Evolutionary conservation across 2,329 filamentous ascomycete genomes (phyloP).

Genomic region (Diplodia scrobiculata): DNA sequence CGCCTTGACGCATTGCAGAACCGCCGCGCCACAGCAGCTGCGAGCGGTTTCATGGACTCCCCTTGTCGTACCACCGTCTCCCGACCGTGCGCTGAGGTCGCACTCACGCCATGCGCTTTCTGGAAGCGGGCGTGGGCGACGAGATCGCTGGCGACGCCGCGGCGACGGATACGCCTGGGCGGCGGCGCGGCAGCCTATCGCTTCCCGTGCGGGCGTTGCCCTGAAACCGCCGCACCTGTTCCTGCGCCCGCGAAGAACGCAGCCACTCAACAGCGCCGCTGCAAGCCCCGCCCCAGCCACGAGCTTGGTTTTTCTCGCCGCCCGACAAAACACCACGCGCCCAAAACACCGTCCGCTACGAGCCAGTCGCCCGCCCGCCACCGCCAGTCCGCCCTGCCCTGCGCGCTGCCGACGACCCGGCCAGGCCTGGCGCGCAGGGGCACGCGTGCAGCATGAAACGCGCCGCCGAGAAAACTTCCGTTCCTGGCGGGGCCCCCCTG

Average conservation of each 20-base stretch:
- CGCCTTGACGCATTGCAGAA: conserved; percentile 19
- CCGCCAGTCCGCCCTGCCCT: not conserved
- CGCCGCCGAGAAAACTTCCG: conserved; percentile 6
- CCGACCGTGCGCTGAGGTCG: conserved; percentile 15
- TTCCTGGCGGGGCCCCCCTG: conserved; percentile 12
- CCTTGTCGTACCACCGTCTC: conserved; percentile 24
- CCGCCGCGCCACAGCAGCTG: conserved; percentile 22
- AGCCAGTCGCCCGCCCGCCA: not conserved
- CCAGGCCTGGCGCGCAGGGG: not conserved
- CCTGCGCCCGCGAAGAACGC: conserved; percentile 2
- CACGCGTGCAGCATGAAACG: conserved; percentile 20
- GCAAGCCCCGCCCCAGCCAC: conserved; percentile 9
- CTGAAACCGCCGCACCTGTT: conserved; percentile 9
- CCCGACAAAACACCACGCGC: not conserved
- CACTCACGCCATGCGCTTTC: conserved; percentile 21
- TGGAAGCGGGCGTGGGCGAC: conserved; percentile 1
- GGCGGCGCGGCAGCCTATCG: not conserved
- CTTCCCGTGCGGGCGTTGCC: not conserved
- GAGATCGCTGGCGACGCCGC: not conserved
- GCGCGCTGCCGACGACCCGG: not conserved
- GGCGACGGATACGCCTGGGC: not conserved
- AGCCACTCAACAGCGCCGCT: not conserved
- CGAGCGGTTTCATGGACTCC: conserved; percentile 17
- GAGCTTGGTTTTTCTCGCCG: not conserved
- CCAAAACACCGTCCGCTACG: no score